Conservation (phyloP, 2,329 filamentous ascomycete species). For the Arachnopeziza araneosa region DNA sequence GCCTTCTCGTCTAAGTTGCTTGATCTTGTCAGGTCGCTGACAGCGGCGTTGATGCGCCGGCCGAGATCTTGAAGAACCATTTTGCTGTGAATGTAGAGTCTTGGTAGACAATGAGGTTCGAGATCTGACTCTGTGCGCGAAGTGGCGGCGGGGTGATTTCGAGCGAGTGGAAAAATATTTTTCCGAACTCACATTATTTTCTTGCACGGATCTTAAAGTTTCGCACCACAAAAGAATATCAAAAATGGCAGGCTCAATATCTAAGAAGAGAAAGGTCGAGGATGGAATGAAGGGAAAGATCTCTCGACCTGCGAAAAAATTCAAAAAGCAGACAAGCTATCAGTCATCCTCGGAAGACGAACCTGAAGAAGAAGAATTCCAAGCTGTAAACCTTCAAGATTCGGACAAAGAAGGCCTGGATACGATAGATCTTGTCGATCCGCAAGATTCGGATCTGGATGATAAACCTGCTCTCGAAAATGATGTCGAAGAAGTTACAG, state of each 20-base stretch:
- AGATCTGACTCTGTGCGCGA: not conserved
- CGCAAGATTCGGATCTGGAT: constrained; percentile 23
- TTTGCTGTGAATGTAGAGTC: constrained; percentile 19
- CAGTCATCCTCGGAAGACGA: constrained; percentile 51
- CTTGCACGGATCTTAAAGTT: not conserved
- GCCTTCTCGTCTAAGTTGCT: constrained; percentile 96
- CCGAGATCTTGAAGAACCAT: constrained; percentile 99
- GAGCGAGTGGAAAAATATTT: not conserved
- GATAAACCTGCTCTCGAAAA: constrained; percentile 20
- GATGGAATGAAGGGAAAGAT: constrained; percentile 50
- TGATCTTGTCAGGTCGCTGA: constrained; percentile 86
- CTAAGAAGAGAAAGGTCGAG: constrained; percentile 53
- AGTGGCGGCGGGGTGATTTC: not conserved
- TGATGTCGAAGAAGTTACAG: constrained; percentile 30
- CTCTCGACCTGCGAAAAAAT: constrained; percentile 46
- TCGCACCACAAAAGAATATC: constrained; percentile 6
- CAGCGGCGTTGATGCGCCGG: constrained; percentile 94
- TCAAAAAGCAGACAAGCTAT: constrained; percentile 58
- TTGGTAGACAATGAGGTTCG: not conserved
- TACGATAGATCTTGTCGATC: constrained; percentile 21
- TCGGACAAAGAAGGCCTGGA: constrained; percentile 30
- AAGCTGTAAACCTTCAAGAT: constrained; percentile 43
- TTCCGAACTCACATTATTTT: not conserved
- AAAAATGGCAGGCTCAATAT: constrained; percentile 28
- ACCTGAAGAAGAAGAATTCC: constrained; percentile 37